Evolutionary conservation across 2,329 filamentous ascomycete species (phyloP).

Genomic region (Ceratocystis destructans): DNA sequence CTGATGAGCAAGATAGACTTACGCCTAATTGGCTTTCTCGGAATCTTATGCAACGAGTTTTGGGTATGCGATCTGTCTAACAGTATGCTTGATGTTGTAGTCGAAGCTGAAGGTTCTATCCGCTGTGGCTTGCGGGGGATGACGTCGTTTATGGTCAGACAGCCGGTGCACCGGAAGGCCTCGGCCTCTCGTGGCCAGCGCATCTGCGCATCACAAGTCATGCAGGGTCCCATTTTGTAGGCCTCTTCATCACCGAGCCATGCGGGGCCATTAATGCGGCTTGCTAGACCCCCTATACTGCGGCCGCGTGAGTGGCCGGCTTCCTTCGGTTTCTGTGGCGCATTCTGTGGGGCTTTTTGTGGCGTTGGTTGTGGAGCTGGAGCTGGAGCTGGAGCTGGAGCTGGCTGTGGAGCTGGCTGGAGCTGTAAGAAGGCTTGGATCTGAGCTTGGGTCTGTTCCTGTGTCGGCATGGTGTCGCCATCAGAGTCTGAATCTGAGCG

Average conservation of each 20-base stretch:
- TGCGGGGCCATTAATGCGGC: neutral
- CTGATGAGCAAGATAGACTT: neutral
- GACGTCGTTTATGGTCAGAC: constrained; percentile 73
- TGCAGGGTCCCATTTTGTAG: constrained; percentile 59
- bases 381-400: neutral
- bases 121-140: constrained; percentile 21
- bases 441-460: constrained; percentile 3
- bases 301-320: neutral
- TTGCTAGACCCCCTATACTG: neutral
- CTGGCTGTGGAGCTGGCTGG: neutral
- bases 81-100: neutral
- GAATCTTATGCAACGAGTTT: constrained; percentile 8
- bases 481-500: constrained; percentile 2
- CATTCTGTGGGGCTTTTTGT: neutral
- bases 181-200: constrained; percentile 62
- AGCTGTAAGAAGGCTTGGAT: neutral
- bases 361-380: neutral
- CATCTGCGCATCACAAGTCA: constrained; percentile 71
- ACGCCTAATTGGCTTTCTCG: constrained; percentile 1
- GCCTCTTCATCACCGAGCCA: constrained; percentile 34
- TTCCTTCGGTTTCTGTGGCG: neutral
- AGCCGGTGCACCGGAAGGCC: constrained; percentile 71
- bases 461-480: neutral
- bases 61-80: neutral
- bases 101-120: neutral